phyloP scores from a whole-genome alignment of 2,329 filamentous ascomycete genomes.

The Emergomyces africanus region DNA sequence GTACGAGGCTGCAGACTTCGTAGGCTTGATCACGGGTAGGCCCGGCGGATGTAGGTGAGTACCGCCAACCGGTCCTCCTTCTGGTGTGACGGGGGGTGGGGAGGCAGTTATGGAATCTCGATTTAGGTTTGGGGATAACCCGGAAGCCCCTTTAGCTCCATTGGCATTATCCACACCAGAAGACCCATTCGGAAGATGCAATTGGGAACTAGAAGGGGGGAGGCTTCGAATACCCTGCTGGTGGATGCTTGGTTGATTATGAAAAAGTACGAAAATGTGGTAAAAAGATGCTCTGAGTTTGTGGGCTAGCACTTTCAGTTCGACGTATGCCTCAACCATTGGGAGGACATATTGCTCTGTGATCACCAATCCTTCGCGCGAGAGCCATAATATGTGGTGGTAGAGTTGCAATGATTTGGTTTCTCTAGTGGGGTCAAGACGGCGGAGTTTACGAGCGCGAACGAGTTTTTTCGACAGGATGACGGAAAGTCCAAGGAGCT shows the following conservation, averaged over 20 bases:
- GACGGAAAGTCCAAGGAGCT: slow-evolving; percentile 80
- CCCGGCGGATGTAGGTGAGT: slow-evolving; percentile 40
- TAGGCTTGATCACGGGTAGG: slow-evolving; percentile 20
- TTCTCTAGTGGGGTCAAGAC: slow-evolving; percentile 64
- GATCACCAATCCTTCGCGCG: slow-evolving; percentile 78
- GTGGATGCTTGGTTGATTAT: slow-evolving; percentile 73
- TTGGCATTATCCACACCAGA: slow-evolving; percentile 6
- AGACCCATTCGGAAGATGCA: slow-evolving; percentile 17
- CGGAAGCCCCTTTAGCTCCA: slow-evolving; percentile 1
- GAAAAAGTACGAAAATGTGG: slow-evolving; percentile 92
- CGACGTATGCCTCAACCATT: slow-evolving; percentile 62
- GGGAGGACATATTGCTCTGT: slow-evolving; percentile 78
- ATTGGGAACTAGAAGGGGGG: slow-evolving; percentile 13
- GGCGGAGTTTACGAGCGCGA: slow-evolving; percentile 68
- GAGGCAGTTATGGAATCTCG: slow-evolving; percentile 31
- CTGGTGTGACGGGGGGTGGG: slow-evolving; percentile 36
- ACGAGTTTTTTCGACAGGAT: slow-evolving; percentile 75
- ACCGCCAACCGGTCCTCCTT: slow-evolving; percentile 44
- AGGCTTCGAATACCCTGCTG: slow-evolving; percentile 40
- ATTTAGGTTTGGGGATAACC: slow-evolving; percentile 11
- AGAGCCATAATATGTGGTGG: slow-evolving; percentile 89
- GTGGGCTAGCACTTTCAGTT: slow-evolving; percentile 78
- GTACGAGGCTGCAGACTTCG: slow-evolving; percentile 50
- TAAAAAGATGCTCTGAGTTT: slow-evolving; percentile 92
- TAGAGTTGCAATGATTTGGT: slow-evolving; percentile 74